Base-by-base conservation (phyloP, 179 eudicot genomes). In the Spinacia oleracea region DNA sequence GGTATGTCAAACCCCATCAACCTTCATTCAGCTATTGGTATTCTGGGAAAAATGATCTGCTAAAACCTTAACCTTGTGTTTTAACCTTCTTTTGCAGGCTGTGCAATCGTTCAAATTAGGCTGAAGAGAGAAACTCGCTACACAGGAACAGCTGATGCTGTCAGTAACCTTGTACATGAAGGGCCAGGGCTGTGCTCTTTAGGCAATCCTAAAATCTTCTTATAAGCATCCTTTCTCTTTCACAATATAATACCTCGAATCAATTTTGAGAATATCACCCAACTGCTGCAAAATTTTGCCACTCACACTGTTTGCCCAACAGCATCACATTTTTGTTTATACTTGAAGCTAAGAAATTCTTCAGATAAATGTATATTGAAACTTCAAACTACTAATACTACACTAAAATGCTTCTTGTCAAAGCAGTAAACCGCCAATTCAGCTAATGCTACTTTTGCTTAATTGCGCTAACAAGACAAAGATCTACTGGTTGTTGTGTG, bases 1-100 rank as follows among this genome's bases (percentile, higher is more conserved):
- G 91, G 99, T 93, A 74, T 55, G 84, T 72, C 35, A 21, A n/a
- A 65, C 34, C 34, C 9, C 31, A 38, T 35, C 15, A 14, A 60
- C 7, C 43, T 74, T 43, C 3, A 21, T 46, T 42, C 56, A 45
- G 74, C 56, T 27, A 40, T 62, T 27, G 34, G 27, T 67, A 5
- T 45, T 43, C 34, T 42, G 55, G 10, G 11, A 27, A 11, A 40
- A 42, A 1, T 4, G 21, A 71, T 18, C 42, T 25, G 20, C 25
- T 71, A 29, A 45, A 25, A 27, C 5, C 14, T 18, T 48, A 25
- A 27, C 5, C 14, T 18, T 48, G 6, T 31, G 12, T 2, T 34
- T 34, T 18, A 11, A 16, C 31, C 14, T 50, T 48, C 35, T 71
- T 29, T 29, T 6, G 40, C 60, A 71, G 75, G 60, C 42, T 50